These are phyloP conservation scores for Sergeia podlipaevii DNA, from an alignment of 208 protist genomes.

Conservation along the genomic window DNA sequence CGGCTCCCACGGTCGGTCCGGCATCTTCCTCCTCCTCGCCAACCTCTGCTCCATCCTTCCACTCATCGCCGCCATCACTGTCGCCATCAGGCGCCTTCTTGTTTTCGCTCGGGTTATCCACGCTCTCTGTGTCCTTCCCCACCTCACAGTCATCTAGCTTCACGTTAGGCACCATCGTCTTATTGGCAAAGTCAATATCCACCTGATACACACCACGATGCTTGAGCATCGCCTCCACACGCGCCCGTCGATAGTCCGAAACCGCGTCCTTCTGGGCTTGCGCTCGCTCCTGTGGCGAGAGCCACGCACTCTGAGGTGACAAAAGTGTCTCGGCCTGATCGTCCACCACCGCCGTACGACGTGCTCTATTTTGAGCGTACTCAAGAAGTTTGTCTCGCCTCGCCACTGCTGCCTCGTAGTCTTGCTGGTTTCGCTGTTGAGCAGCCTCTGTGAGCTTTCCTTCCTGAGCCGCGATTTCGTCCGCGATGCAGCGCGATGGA, in stretches of 20 bases:
- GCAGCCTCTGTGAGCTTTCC: constrained; percentile 74
- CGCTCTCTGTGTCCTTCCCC: background rate
- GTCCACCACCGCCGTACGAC: constrained; percentile 83
- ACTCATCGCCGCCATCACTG: constrained; percentile 1
- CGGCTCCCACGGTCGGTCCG: constrained; percentile 17
- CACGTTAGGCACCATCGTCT: constrained; percentile 60
- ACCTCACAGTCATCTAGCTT: constrained; percentile 13
- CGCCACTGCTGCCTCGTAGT: constrained; percentile 64
- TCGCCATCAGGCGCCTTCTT: constrained; percentile 4
- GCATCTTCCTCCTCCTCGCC: constrained; percentile 6
- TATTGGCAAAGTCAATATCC: constrained; percentile 78
- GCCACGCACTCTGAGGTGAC: constrained; percentile 73
- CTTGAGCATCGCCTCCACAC: constrained; percentile 62
- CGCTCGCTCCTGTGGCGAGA: constrained; percentile 54
- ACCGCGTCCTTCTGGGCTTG: constrained; percentile 46
- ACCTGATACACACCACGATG: constrained; percentile 58
- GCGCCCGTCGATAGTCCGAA: constrained; percentile 34
- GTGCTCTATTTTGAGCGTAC: constrained; percentile 64
- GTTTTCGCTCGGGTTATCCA: background rate
- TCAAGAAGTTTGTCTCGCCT: constrained; percentile 72
- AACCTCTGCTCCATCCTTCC: constrained; percentile 1
- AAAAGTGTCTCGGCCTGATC: constrained; percentile 78
- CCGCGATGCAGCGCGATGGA: constrained; percentile 63
- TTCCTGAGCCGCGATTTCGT: constrained; percentile 78
- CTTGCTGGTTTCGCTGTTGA: constrained; percentile 38